Evolutionary conservation across 129 eudicot species (phyloP), one percentile per base, ranked within the genome.

Genomic region (Centaurea solstitialis): DNA sequence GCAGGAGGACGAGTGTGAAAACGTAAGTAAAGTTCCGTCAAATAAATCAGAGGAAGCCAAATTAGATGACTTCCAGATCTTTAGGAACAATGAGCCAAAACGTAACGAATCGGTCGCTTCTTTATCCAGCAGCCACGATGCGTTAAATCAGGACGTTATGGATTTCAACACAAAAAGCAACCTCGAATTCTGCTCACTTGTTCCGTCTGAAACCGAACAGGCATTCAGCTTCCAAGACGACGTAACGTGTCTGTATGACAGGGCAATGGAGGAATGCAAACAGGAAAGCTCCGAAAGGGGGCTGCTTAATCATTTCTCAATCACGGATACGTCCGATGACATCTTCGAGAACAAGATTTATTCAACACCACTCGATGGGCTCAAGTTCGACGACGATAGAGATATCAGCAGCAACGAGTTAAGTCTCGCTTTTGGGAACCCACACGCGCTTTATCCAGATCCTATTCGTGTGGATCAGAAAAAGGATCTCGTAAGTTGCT

Each of bases 351-450:
- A 86, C 66, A 84, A 74, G 81, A 84, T 86, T 53, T 82, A 87
- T 83, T 72, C 84, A 20, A 80, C 85, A 26, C 66, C 92, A 0
- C 57, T 85, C 47, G 82, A 85, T 57, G 89, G 89, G 61, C 86
- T 85, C 35, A 86, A 91, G 77, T 82, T 86, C 74, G 85, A 79
- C 41, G 88, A 81, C 43, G 81, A 72, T 9, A 86, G 80, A 35
- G 87, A 79, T 83, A 68, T 88, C 4, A 82, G 78, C 77, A 85
- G 79, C 75, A 82, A 90, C 12, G 92, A 90, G 78, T 79, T 88
- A 30, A 90, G 89, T 76, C 93, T 94, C 78, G 93, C 90, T 75
- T 94, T 88, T 81, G 90, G 89, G 41, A 84, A 83, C 74, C 82
- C 78, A 57, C 86, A 82, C 23, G 76, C 79, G 23, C 57, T 81